Evolutionary conservation across 2,329 filamentous ascomycete genomes (phyloP).

Genomic region (Davidsoniella eucalypti): DNA sequence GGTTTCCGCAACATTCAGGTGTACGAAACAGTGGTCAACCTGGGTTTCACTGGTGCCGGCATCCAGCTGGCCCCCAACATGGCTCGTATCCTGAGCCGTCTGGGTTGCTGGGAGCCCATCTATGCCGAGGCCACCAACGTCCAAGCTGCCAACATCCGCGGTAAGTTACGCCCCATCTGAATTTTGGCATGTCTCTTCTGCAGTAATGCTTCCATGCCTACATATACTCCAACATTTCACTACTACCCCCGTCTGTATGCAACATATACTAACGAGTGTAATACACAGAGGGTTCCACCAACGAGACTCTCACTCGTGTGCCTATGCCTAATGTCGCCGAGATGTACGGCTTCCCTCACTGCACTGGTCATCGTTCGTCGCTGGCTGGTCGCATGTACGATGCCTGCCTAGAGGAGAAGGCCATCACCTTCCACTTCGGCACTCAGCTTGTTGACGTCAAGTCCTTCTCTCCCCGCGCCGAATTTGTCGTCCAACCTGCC

Average conservation of each 20-base stretch:
- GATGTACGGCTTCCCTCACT: conserved; percentile 60
- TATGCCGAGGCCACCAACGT: conserved; percentile 55
- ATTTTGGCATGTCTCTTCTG: background rate
- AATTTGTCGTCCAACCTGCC: conserved; percentile 42
- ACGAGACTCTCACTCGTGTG: conserved; percentile 55
- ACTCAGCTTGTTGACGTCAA: conserved; percentile 37
- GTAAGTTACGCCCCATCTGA: conserved; percentile 22
- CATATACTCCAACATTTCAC: background rate
- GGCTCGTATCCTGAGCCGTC: conserved; percentile 53
- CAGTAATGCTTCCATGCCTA: too few species aligned
- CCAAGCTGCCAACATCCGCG: conserved; percentile 54
- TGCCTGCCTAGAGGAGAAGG: conserved; percentile 46
- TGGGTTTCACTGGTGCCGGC: conserved; percentile 71
- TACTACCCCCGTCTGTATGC: background rate
- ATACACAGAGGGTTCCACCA: conserved; percentile 42
- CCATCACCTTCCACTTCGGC: conserved; percentile 54
- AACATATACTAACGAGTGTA: background rate
- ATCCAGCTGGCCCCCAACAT: conserved; percentile 77
- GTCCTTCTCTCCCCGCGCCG: conserved; percentile 41
- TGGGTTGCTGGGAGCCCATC: conserved; percentile 59
- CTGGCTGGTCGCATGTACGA: conserved; percentile 54
- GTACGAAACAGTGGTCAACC: conserved; percentile 54
- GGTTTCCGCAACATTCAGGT: conserved; percentile 60
- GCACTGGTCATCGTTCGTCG: conserved; percentile 61
- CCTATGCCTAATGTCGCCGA: conserved; percentile 48